Base-by-base conservation (phyloP, 768 basidiomycete genomes). In the Lactarius tabidus region DNA sequence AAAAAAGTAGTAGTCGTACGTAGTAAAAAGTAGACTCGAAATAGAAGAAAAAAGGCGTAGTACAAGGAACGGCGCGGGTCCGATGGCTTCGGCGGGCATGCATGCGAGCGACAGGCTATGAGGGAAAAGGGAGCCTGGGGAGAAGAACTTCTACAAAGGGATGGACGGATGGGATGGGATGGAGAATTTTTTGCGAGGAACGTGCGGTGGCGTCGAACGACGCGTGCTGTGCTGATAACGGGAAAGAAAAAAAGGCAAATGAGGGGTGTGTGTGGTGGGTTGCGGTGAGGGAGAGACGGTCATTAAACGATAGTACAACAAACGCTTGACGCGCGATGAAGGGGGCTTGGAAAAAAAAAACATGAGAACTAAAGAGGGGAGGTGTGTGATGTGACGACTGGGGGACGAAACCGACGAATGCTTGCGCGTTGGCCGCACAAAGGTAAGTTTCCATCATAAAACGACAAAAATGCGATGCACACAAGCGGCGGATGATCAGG, bases 11-110 rank as follows among this genome's bases (percentile, higher is more conserved):
- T 31, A 55, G 7, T 35, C 33, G 33, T 23, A 33, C n/a, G n/a
- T n/a, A n/a, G 55, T 56, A 36, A 56, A 56, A 56, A 8, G n/a
- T 35, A 57, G 31, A 26, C n/a, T n/a, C n/a, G n/a, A n/a, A n/a
- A 20, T 20, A 2, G n/a, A 38, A 35, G 26, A 56, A 23, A 56
- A 56, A 0, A 8, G 17, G 31, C 9, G 63, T 48, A 43, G 63
- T 64, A 64, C 63, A 64, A 64, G 51, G 63, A 64, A 53, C 58
- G 63, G 48, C 63, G 48, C 45, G 20, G 29, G 33, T 57, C 62
- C 62, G 29, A 18, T n/a, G 36, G 43, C n/a, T n/a, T 33, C 33
- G 33, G 33, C 33, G 33, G 33, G 33, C 41, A 62, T 62, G 61
- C 61, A 45, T 23, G 61, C 61, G 35, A 17, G 53, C 29, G 31